Evolutionary conservation across 352 stramenopile species (phyloP).

Genomic region (Phytophthora hybrid): DNA sequence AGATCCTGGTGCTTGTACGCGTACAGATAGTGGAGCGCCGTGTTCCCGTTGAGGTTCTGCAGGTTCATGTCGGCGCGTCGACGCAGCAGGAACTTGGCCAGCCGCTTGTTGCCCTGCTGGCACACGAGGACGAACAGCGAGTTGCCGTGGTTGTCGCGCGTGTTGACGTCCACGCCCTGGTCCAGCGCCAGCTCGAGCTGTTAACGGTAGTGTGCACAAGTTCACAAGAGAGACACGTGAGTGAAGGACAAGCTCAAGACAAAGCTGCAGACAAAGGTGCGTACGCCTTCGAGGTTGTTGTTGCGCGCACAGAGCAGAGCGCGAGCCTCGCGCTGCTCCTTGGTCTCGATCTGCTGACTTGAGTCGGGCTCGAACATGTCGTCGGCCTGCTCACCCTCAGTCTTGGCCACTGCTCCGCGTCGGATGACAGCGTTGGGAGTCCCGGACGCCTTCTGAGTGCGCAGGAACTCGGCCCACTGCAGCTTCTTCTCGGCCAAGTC

Average conservation of each 20-base stretch:
- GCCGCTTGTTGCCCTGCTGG: constrained; percentile 95
- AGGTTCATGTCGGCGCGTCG: constrained; percentile 94
- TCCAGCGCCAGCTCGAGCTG: constrained; percentile 91
- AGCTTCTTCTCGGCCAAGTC: constrained; percentile 74
- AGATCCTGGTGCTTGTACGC: constrained; percentile 93
- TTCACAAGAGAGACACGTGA: constrained; percentile 15
- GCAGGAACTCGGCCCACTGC: constrained; percentile 53
- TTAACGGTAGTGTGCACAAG: neutral
- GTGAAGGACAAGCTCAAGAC: neutral
- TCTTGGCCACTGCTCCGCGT: constrained; percentile 27
- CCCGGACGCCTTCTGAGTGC: constrained; percentile 16
- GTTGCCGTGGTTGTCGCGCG: constrained; percentile 95
- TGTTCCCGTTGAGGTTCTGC: constrained; percentile 96
- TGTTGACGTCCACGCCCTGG: constrained; percentile 90
- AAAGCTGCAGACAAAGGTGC: neutral
- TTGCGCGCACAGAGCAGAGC: constrained; percentile 77
- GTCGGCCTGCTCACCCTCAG: constrained; percentile 30
- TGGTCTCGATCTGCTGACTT: constrained; percentile 33
- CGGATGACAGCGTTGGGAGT: constrained; percentile 13
- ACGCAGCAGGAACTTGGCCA: constrained; percentile 95
- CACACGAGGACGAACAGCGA: constrained; percentile 95
- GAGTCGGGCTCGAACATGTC: constrained; percentile 57
- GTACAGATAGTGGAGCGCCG: constrained; percentile 95
- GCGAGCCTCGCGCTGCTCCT: constrained; percentile 57
- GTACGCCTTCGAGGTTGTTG: constrained; percentile 84